Evolutionary conservation across 306 rosid species (phyloP).

Genomic region (Casuarina equisetifolia): DNA sequence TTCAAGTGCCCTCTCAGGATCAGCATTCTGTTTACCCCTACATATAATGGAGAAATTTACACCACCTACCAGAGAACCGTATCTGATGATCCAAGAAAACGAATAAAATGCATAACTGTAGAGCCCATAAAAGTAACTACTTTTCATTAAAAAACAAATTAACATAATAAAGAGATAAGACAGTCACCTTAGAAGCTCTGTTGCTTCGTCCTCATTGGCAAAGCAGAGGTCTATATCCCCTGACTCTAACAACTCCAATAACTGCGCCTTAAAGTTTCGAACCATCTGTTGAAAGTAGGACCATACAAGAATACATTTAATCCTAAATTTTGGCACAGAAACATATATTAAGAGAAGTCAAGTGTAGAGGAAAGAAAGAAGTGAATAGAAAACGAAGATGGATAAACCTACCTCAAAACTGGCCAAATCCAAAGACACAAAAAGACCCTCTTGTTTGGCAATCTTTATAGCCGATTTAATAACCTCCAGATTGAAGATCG

Average conservation of each 20-base stretch:
- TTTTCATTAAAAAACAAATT: slow-evolving; percentile 18
- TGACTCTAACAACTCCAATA: slow-evolving; percentile 65
- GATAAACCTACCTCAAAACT: slow-evolving; percentile 85
- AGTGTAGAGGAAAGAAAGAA: neutral
- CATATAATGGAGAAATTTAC: slow-evolving; percentile 29
- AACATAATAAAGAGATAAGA: slow-evolving; percentile 3
- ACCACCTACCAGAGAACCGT: slow-evolving; percentile 13
- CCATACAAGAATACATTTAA: slow-evolving; percentile 22
- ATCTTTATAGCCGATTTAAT: slow-evolving; percentile 76
- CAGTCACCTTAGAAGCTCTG: slow-evolving; percentile 80
- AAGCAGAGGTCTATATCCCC: slow-evolving; percentile 87
- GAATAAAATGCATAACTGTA: slow-evolving; percentile 17
- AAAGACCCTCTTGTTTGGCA: slow-evolving; percentile 85
- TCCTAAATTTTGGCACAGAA: slow-evolving; percentile 18
- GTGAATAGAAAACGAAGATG: neutral
- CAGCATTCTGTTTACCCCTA: slow-evolving; percentile 55
- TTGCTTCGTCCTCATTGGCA: slow-evolving; percentile 97
- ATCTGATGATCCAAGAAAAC: neutral
- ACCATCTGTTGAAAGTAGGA: slow-evolving; percentile 77
- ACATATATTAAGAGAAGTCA: neutral
- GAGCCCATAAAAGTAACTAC: slow-evolving; percentile 18
- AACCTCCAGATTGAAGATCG: slow-evolving; percentile 70
- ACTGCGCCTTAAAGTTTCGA: slow-evolving; percentile 65
- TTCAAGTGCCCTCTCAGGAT: slow-evolving; percentile 62
- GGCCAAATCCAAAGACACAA: slow-evolving; percentile 92